These are phyloP conservation scores for Datura wrightii DNA, from an alignment of 257 asterid genomes.

Conservation along the genomic window DNA sequence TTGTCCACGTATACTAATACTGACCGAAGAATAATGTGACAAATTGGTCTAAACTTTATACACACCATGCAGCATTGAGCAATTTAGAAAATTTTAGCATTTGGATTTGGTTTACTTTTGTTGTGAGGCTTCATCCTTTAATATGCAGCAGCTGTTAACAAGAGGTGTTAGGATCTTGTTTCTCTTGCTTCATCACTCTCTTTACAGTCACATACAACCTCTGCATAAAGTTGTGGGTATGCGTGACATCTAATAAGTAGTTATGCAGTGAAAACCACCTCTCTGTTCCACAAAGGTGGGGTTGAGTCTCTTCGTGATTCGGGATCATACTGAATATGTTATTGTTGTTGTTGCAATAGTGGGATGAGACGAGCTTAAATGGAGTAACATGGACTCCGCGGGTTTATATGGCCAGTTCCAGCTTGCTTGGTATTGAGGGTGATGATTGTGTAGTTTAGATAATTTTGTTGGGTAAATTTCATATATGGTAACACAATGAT, in stretches of 20 bases:
- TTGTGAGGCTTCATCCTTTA: background rate
- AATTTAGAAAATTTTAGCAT: background rate
- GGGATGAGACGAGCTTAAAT: background rate
- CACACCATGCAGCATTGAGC: slow-evolving; percentile 2
- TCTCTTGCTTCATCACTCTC: background rate
- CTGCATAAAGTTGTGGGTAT: background rate
- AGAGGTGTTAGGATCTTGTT: background rate
- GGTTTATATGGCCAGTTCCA: too few relatives aligned
- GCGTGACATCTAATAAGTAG: background rate
- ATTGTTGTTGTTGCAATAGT: too few relatives aligned
- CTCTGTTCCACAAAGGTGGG: background rate
- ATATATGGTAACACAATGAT: too few relatives aligned
- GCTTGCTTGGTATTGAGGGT: too few relatives aligned
- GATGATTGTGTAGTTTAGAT: too few relatives aligned
- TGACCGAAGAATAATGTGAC: background rate
- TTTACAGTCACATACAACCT: background rate
- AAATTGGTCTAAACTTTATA: background rate
- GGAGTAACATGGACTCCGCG: background rate
- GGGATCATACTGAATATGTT: background rate
- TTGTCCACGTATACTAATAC: background rate
- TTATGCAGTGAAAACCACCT: background rate
- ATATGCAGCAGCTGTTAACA: background rate
- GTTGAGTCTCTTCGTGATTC: background rate
- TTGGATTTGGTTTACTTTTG: slow-evolving; percentile 8
- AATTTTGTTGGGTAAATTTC: too few relatives aligned